Evolutionary conservation across 768 basidiomycete species (phyloP), one percentile per base, ranked within the genome.

Genomic region (Termitomyces sp.): DNA sequence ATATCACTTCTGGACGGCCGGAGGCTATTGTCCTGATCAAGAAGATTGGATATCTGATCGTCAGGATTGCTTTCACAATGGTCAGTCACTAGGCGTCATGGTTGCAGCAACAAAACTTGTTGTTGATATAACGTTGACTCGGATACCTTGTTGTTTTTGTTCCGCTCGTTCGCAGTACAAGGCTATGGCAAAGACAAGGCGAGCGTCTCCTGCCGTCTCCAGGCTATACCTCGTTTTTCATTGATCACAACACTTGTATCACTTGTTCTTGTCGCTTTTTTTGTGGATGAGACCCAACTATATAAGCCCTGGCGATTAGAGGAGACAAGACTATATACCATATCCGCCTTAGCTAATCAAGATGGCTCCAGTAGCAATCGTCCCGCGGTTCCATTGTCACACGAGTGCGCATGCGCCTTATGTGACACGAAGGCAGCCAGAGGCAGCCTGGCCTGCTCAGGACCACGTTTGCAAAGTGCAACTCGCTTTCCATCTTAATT

Each of bases 401-500:
- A 15, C 37, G 20, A 51, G 46, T 47, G 26, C 51, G 12, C 28
- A 44, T 56, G n/a, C 56, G 44, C 54, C 60, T 34, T 55, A 51
- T 45, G 42, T 48, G 26, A 42, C 52, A 20, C 51, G 57, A 47
- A 45, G 52, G 33, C 51, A 56, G 46, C 33, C 55, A n/a, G 52
- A 56, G 49, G 29, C 31, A n/a, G 42, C 47, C 37, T 31, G 44
- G 24, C 37, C 26, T 16, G 46, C 60, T 50, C 52, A 62, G 28
- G 66, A 68, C 36, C 58, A 62, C 31, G 46, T 60, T 5, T 44
- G 29, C 39, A 73, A 69, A 64, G 61, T 65, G 44, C 66, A 69
- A 48, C 63, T 76, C 26, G 67, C 67, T n/a, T 62, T 63, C 39
- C 64, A 70, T 28, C 68, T 78, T 15, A 69, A 69, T 44, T 62